A percentile compares a stretch with the other conserved stretches of the same genome.
These are phyloP conservation scores for Tephrocybe sp. DNA, from an alignment of 768 basidiomycete genomes.

Conservation along the genomic window DNA sequence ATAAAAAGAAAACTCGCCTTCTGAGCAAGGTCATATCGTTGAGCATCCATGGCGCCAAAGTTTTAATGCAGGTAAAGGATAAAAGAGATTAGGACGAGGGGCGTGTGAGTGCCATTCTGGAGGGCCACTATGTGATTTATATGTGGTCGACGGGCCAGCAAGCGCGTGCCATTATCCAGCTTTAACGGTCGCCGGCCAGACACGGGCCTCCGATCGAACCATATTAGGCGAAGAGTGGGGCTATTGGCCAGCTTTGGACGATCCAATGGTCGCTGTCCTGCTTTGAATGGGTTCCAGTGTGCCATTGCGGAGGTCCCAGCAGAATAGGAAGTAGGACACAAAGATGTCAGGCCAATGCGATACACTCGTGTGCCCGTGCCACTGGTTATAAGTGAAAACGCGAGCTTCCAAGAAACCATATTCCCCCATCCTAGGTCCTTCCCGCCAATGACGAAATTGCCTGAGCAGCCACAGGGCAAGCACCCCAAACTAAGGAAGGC, in stretches of 20 bases:
- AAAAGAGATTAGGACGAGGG: conserved; percentile 3
- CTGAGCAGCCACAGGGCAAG: not conserved
- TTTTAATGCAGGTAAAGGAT: no score
- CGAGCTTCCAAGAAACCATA: conserved; percentile 7
- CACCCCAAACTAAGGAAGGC: conserved; percentile 24
- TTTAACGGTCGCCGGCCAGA: conserved; percentile 9
- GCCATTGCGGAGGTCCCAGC: conserved; percentile 9
- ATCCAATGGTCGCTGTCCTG: not conserved
- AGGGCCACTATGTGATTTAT: conserved; percentile 10
- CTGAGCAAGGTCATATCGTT: conserved; percentile 26
- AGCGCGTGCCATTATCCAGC: conserved; percentile 11
- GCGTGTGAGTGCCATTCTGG: conserved; percentile 3
- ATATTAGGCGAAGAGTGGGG: not conserved
- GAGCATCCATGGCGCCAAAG: conserved; percentile 27
- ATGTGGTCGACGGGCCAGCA: conserved; percentile 9
- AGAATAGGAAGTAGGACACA: conserved; percentile 1
- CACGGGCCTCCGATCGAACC: not conserved
- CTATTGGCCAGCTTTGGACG: not conserved
- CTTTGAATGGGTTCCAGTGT: conserved; percentile 1
- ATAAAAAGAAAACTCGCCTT: conserved; percentile 15
- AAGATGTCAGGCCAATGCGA: conserved; percentile 14
- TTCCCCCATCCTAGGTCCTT: conserved; percentile 7
- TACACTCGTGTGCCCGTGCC: conserved; percentile 6
- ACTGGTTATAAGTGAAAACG: conserved; percentile 8
- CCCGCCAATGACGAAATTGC: conserved; percentile 3